phyloP scores from a whole-genome alignment of 805 yeast species.

The Dipodascus geniculatus region DNA sequence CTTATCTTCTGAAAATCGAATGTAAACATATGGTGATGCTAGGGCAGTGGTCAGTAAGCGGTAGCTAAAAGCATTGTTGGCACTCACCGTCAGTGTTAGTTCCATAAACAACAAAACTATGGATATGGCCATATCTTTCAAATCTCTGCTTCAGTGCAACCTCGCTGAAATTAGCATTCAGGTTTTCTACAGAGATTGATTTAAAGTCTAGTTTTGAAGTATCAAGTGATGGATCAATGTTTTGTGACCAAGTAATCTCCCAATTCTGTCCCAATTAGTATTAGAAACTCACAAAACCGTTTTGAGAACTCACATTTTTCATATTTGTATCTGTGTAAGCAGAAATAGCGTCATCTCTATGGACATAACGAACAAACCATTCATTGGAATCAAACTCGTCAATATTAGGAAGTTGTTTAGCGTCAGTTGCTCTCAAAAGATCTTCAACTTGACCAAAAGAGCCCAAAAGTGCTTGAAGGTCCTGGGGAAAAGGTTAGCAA shows the following conservation, averaged over 20 bases:
- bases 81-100: background rate
- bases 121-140: constrained; percentile 1
- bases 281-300: background rate
- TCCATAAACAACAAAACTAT: constrained; percentile 1
- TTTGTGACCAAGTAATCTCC: constrained; percentile 1
- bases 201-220: background rate
- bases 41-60: background rate
- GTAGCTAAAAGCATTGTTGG: background rate
- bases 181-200: background rate
- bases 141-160: background rate
- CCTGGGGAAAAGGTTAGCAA: no score
- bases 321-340: background rate
- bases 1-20: constrained; percentile 1
- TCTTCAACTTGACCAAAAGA: constrained; percentile 1
- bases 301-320: background rate
- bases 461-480: background rate
- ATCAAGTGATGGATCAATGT: background rate
- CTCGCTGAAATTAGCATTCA: background rate
- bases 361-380: constrained; percentile 1
- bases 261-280: background rate
- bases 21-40: background rate
- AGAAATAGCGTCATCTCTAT: background rate
- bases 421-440: background rate
- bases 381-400: constrained; percentile 1
- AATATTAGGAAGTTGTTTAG: constrained; percentile 1